Conservation (phyloP, 2,329 filamentous ascomycete genomes). For the Tolypocladium guangdongense region DNA sequence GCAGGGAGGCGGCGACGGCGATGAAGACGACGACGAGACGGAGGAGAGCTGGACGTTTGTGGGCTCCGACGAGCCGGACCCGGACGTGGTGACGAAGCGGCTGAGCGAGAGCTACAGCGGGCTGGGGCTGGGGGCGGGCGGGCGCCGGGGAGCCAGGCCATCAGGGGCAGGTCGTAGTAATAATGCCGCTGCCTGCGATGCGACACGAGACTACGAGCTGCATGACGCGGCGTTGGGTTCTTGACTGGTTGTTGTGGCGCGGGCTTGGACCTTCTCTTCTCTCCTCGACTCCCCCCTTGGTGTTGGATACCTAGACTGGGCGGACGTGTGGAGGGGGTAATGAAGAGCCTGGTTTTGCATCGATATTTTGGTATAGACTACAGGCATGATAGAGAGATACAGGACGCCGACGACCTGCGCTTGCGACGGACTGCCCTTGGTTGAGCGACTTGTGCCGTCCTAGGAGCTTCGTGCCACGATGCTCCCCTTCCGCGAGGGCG, state of each 20-base stretch:
- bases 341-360: background rate
- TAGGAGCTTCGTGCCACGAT: too few species aligned
- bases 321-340: background rate
- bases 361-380: background rate
- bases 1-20: constrained; percentile 17
- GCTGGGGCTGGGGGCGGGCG: constrained; percentile 10
- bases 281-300: background rate
- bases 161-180: background rate
- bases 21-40: constrained; percentile 46
- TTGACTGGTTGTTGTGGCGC: too few species aligned
- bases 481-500: too few species aligned
- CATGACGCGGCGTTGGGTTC: background rate
- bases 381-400: background rate
- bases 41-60: constrained; percentile 90
- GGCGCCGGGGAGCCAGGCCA: constrained; percentile 12
- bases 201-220: background rate
- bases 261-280: too few species aligned
- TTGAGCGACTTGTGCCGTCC: too few species aligned
- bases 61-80: constrained; percentile 42
- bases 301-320: background rate
- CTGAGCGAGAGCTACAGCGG: constrained; percentile 23
- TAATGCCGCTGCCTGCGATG: background rate
- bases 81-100: constrained; percentile 29
- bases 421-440: too few species aligned
- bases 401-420: background rate